Evolutionary conservation across 164 flowering plant genomes (phyloP), one percentile per base, ranked within the genome.

Genomic region (Chimonanthus praecox): DNA sequence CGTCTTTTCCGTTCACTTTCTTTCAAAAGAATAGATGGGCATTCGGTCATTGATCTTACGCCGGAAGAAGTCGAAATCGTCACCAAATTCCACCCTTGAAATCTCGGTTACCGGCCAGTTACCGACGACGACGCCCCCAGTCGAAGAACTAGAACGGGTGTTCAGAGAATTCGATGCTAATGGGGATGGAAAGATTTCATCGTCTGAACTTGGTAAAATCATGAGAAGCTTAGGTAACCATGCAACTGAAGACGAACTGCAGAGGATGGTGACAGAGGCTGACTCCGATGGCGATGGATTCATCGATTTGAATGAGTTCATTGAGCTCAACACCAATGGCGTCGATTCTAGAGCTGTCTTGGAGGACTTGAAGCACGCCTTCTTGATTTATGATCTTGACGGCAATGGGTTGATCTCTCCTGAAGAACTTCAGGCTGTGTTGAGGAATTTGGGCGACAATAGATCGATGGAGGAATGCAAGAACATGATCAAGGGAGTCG

Each of bases 261-360:
- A 58, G 49, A 72, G 68, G 61, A 87, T 90, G 89, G 78, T 92
- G 20, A 54, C 21, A 0, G 91, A 86, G 74, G 86, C 85, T 47
- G 97, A 92, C 70, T 48, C 83, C 1, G 92, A 92, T 75, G 94
- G 97, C 3, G 97, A 92, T 71, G 97, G 95, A 5, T 83, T 62
- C 88, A 89, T 90, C 54, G 84, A 86, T 44, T 58, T 92, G 51
- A 58, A 76, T 4, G 94, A 92, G 78, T 92, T 92, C 71, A 80
- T 89, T 33, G 94, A 87, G 68, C 70, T 92, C 10, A 89, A 87
- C 83, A 86, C 87, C 8, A 82, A 80, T 58, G 89, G 87, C 6
- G 78, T 86, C 5, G 91, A 87, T 60, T 58, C 85, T 2, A 78
- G 49, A 11, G 87, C 85, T 76, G 84, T 73, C 7, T 5, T 84